A percentile compares a stretch with the other conserved stretches of the same genome.
These are phyloP conservation scores for Podila verticillata DNA, from an alignment of 192 early-diverging fungal genomes.

Conservation along the genomic window DNA sequence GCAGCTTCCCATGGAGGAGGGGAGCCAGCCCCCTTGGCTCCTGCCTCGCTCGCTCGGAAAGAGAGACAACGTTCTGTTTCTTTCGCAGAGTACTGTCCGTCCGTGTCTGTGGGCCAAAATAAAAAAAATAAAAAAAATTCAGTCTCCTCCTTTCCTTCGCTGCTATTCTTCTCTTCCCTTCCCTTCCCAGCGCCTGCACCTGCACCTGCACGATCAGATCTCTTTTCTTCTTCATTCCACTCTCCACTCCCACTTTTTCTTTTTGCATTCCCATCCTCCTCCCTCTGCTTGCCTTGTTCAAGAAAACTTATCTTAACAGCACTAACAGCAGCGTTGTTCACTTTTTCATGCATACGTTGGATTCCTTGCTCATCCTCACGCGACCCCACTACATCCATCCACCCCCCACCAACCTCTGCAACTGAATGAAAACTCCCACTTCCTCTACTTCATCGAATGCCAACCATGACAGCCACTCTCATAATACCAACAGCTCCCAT, in stretches of 20 bases:
- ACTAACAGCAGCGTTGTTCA: neutral
- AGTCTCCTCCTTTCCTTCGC: neutral
- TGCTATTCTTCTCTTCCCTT: neutral
- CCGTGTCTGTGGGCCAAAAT: too few species aligned
- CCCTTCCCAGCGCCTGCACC: neutral
- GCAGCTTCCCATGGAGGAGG: too few species aligned
- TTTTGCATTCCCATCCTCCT: neutral
- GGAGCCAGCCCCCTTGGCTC: too few species aligned
- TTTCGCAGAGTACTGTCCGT: too few species aligned
- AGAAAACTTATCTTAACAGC: neutral
- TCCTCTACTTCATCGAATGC: conserved; percentile 11
- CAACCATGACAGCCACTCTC: conserved; percentile 7
- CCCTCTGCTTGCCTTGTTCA: neutral
- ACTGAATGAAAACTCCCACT: conserved; percentile 32
- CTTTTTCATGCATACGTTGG: neutral
- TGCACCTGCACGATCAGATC: neutral
- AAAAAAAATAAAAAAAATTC: too few species aligned
- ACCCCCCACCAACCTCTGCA: neutral
- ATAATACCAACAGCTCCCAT: neutral
- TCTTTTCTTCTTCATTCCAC: neutral
- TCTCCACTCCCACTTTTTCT: neutral
- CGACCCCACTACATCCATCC: neutral
- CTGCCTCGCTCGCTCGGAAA: too few species aligned
- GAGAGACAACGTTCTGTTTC: too few species aligned
- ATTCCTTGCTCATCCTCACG: neutral